Evolutionary conservation across 257 asterid genomes (phyloP), one percentile per base, ranked within the genome.

Genomic region (Coffea canephora): DNA sequence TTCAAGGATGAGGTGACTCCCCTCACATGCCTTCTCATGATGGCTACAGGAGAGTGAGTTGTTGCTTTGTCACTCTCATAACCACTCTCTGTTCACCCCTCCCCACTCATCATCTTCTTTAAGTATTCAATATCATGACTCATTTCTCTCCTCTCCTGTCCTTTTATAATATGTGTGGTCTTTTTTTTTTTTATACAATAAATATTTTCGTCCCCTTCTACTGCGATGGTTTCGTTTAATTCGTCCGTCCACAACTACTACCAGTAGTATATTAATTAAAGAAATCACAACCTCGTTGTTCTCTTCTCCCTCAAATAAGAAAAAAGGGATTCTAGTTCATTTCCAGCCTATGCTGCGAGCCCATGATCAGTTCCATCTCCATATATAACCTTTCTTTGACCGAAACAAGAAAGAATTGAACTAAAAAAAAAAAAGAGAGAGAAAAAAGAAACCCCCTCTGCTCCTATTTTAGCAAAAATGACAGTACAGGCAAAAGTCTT

Each of bases 51-150:
- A 21, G 66, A 55, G 55, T 16, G 66, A 55, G 62, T 78, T 39
- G 89, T 78, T 87, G 84, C 61, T 25, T 50, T 67, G 88, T 88
- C 90, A 25, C 83, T 65, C 85, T 77, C 84, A 59, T 23, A 54
- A 52, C 72, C 54, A 21, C 66, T 69, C 86, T 72, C 70, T 52
- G 77, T 27, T 45, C 18, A 67, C 41, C 66, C 7, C 21, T 15
- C 23, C 41, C 16, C 14, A 64, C 12, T 66, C 31, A 21, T 66
- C 31, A 21, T 61, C n/a, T 7, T 59, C 34, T 31, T 31, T 31
- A 1, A 7, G 67, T 7, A 61, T 66, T 66, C 45, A 65, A 43
- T 66, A 1, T 66, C 2, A 39, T 39, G 43, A 0, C 21, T 31
- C 5, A 66, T 27, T 65, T 14, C 8, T n/a, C 13, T 11, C 70